Evolutionary conservation across 169 alveolate species (phyloP), one percentile per base, ranked within the genome.

Genomic region (Cystoisospora suis): DNA sequence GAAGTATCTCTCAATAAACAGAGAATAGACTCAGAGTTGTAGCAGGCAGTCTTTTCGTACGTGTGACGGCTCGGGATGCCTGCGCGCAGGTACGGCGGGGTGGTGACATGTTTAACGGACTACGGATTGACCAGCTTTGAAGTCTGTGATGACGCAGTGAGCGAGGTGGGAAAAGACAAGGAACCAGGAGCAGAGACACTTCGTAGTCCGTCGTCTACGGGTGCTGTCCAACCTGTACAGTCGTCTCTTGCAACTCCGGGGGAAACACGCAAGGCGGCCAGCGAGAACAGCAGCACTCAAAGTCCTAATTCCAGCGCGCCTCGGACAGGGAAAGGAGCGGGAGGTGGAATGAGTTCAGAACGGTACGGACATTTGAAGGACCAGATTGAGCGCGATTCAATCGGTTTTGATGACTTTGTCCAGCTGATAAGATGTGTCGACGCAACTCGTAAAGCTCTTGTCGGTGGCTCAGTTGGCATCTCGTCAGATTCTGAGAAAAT

Each of bases 401-500:
- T 88, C 75, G 92, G 92, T 72, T 47, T 81, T n/a, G 90, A 81
- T 6, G 93, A 90, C 53, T 90, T 81, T 80, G 79, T 90, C 27
- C 72, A 56, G 75, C 75, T 80, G 80, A 81, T 80, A 3, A 61
- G 53, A 40, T 80, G 93, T 69, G 83, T 90, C 75, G 86, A 81
- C 45, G 89, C 85, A n/a, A 46, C 90, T 23, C 86, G 93, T 58
- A 79, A 72, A 58, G 90, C 90, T 23, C 65, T 80, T 79, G 53
- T 90, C 38, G 93, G 93, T 27, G 90, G 87, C 29, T 58, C 59
- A 23, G 81, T 72, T 42, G 47, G 53, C 12, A 20, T 58, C 89
- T 86, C 47, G 9, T 36, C 88, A 6, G 92, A 79, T 53, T 83
- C 59, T 53, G 92, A 88, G 72, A n/a, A n/a, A n/a, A 79, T 88